Evolutionary conservation across 768 basidiomycete species (phyloP), one percentile per base, ranked within the genome.

Genomic region (Tylopilus plumbeoviolaceoides): DNA sequence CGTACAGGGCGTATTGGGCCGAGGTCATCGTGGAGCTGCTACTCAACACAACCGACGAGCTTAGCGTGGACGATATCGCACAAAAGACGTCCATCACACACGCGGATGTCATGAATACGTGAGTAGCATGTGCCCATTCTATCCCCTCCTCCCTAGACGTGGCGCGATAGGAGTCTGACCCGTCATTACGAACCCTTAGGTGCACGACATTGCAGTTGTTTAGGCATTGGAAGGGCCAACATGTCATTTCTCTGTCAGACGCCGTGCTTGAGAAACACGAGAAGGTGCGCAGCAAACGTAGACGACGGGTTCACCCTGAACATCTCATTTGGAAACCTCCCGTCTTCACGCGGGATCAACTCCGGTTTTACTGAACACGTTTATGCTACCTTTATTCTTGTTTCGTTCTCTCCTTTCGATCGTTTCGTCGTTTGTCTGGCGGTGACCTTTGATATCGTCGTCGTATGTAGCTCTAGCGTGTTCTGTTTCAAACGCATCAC

Each of bases 81-180:
- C 89, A 95, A 71, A 89, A 84, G 73, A 98, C 95, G 4, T 80
- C 91, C 15, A 95, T 99, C 69, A 94, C 92, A 5, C 94, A 95
- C 61, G 85, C 87, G 28, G 97, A 99, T 69, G 85, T 99, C 53
- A 93, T 95, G 89, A 95, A 97, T 73, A 98, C 97, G 95, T 98
- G 68, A 70, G 93, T 84, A 3, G 10, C 12, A 42, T 50, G 57
- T 30, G 30, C 10, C 51, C 54, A 50, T 48, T 53, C 47, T 48
- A 48, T 44, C 30, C 15, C 47, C 39, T 27, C 33, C 23, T 55
- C 23, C 23, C 4, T 14, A 35, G 33, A 35, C 5, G 36, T 8
- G 33, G 7, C n/a, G n/a, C 38, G 6, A 7, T 38, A 3, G n/a
- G 38, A n/a, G n/a, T 18, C 38, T 38, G n/a, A 38, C 15, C 12